Evolutionary conservation across 2,329 filamentous ascomycete genomes (phyloP).

Genomic region (Harringtonia lauricola): DNA sequence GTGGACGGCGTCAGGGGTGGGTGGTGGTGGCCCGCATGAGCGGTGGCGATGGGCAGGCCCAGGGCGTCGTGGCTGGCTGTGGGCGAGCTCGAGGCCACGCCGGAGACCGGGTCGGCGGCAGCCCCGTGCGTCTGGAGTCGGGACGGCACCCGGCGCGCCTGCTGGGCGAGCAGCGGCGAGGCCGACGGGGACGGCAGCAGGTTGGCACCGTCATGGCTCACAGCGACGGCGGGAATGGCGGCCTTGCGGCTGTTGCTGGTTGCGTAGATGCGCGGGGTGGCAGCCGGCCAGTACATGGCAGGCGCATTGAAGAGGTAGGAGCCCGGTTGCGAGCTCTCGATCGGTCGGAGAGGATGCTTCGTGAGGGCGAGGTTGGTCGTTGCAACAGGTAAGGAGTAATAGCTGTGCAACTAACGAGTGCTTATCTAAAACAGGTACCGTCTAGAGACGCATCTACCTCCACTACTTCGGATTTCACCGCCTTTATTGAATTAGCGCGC

Average conservation of each 20-base stretch:
- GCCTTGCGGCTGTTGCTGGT: slow-evolving; percentile 58
- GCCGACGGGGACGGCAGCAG: slow-evolving; percentile 17
- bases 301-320: slow-evolving; percentile 15
- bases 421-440: too few relatives aligned
- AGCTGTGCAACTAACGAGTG: too few relatives aligned
- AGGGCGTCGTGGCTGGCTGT: slow-evolving; percentile 21
- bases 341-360: slow-evolving; percentile 9
- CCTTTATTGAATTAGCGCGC: too few relatives aligned
- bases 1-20: slow-evolving; percentile 30
- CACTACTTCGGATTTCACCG: too few relatives aligned
- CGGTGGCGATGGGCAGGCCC: slow-evolving; percentile 22
- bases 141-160: slow-evolving; percentile 3
- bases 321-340: slow-evolving; percentile 22
- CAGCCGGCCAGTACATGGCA: slow-evolving; percentile 86
- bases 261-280: slow-evolving; percentile 73
- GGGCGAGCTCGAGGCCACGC: slow-evolving; percentile 13
- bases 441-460: too few relatives aligned
- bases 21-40: too few relatives aligned
- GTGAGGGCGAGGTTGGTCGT: too few relatives aligned
- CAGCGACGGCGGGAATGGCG: slow-evolving; percentile 35
- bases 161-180: background rate
- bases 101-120: slow-evolving; percentile 4
- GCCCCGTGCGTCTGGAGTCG: slow-evolving; percentile 15
- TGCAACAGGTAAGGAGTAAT: too few relatives aligned
- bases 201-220: slow-evolving; percentile 50